Base-by-base conservation (phyloP, 192 early-diverging fungal genomes). In the Dispira parvispora region DNA sequence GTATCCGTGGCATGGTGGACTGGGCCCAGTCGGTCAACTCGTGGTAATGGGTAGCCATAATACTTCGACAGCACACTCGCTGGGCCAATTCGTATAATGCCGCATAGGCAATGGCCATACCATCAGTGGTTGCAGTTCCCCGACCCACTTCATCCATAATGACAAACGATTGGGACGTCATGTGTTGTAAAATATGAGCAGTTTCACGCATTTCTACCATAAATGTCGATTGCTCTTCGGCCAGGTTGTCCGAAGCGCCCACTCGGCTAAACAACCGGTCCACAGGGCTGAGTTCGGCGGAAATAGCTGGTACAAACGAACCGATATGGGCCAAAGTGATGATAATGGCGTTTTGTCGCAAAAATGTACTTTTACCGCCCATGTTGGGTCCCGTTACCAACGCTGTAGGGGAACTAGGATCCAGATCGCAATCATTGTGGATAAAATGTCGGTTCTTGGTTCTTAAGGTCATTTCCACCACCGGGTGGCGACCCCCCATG, bases 11-110 rank as follows among this genome's bases (percentile, higher is more conserved):
- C 45, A 8, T 68, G 78, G 6, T 68, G 57, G 43, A 75, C 75
- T 49, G 56, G 0, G 78, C 75, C 65, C 82, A 65, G 45, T 75
- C 73, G 9, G 80, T 72, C 21, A 89, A 67, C 62, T 89, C 88
- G 57, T 87, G 85, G 64, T 85, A 85, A 66, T 89, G 88, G 0
- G 88, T 89, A 8, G 84, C 88, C 77, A 89, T 86, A 6, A 89
- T 60, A 0, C 84, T 81, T 44, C 82, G 73, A 64, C 88, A 84
- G 23, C 72, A 52, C 46, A 76, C 75, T 11, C 61, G 42, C 60
- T 81, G 73, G 52, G 83, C 75, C 20, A 89, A 54, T 38, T 82
- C 70, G 61, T 77, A 66, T 11, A 87, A 69, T 0, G 81, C 82
- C 1, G 88, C 83, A 57, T 82, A 87, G 3, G 87, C 84, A 44